Base-by-base conservation (phyloP, 2,329 filamentous ascomycete genomes). In the Leptographium radiaticola region DNA sequence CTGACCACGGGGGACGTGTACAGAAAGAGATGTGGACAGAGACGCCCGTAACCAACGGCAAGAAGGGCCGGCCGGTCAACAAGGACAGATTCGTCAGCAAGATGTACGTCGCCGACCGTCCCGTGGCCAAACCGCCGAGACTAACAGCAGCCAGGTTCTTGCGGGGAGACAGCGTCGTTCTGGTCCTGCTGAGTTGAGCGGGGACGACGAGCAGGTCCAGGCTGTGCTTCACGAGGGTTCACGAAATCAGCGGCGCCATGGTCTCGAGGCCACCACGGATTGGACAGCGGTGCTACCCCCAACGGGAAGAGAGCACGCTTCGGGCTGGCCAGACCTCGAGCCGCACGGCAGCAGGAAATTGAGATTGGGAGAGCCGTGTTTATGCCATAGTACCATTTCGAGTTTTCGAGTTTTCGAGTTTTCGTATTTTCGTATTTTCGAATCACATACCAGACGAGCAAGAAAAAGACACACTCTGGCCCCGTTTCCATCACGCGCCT, bases 61-160 rank as follows among this genome's bases (percentile, higher is more conserved):
- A 91, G 75, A 90, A 89, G 73, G 90, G 90, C 54, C 77, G 86
- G 64, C 83, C 86, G 46, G 88, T 97, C 58, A 98, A 98, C 75
- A 96, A 97, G 81, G 93, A 98, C 71, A 79, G 93, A 44, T 96
- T 96, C 71, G 93, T 97, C 65, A 95, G 88, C 78, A 96, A 96
- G 75, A 91, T 96, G 90, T 55, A 43, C 44, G 58, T 49, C 1
- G 6, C 4, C 12, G 2, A 13, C 9, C 34, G 34, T 8, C 9
- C 34, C 12, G 34, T 13, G 36, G 16, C 33, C 15, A 20, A 8
- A 31, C 13, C 12, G 25, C 13, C 6, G 10, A 18, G n/a, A 46
- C 33, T 46, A 31, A 38, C 31, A n/a, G 25, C 44, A 42, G 12
- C 5, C 61, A 89, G 86, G 80, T 94, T 95, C 69, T 70, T 95